Base-by-base conservation (phyloP, 2,329 filamentous ascomycete genomes). In the Magnaporthiopsis poae region DNA sequence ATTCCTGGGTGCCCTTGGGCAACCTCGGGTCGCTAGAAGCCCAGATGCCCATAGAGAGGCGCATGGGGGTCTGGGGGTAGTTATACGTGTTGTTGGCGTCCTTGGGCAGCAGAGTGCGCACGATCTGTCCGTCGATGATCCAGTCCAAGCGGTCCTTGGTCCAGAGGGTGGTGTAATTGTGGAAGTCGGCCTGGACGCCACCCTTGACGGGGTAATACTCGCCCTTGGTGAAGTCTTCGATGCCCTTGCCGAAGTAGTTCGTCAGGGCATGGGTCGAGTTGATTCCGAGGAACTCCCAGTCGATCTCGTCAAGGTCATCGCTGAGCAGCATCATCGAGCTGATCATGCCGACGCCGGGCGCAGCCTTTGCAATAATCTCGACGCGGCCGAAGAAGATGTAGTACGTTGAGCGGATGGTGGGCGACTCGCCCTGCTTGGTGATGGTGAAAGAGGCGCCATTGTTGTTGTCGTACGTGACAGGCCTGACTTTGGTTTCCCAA, bases 371-470 rank as follows among this genome's bases (percentile, higher is more conserved):
- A 71, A 86, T 82, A 67, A 94, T 83, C 77, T 95, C 91, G 66
- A 91, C 87, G 68, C 88, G 86, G 66, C 92, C 92, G 71, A 90
- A 94, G 81, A 96, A 92, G 77, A 96, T 90, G 79, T 92, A 95
- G 75, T 92, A 94, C 71, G 87, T 86, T 62, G 90, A 88, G 70
- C 88, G 84, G 69, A 96, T 84, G 0, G 91, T 96, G 0, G 92
- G 90, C 0, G 91, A 90, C 72, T 96, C 86, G 69, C 88, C 86
- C 69, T 86, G 83, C 74, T 88, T 82, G 66, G 76, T 79, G 77
- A 96, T 88, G 65, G 84, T 89, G 78, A 96, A 93, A 66, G 84
- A 79, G 61, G 90, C 89, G 56, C 90, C 90, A n/a, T 79, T 76
- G 0, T 66, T 60, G 18, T 81, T 74, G 67, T 82, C 82, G 75